phyloP scores from a whole-genome alignment of 2,329 filamentous ascomycete species.

The Diaporthe vaccinii region DNA sequence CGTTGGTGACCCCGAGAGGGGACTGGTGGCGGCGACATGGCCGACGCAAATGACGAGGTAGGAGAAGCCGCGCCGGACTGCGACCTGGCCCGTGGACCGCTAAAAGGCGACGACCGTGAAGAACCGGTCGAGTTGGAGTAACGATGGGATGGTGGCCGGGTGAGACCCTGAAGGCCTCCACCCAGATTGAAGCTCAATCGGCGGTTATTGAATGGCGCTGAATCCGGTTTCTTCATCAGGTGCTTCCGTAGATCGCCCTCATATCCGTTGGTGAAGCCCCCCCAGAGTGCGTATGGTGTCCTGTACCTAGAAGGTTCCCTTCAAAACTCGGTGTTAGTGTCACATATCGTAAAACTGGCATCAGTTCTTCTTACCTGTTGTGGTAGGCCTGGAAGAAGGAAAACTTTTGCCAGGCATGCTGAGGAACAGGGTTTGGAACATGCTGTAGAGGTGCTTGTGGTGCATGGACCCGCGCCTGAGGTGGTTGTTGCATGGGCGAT shows the following conservation, averaged over 20 bases:
- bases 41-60: conserved; percentile 38
- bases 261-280: conserved; percentile 73
- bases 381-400: conserved; percentile 72
- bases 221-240: conserved; percentile 57
- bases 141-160: conserved; percentile 38
- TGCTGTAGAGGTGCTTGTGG: conserved; percentile 13
- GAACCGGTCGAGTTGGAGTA: conserved; percentile 42
- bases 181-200: conserved; percentile 42
- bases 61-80: conserved; percentile 39
- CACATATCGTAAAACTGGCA: neutral
- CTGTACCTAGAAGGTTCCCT: conserved; percentile 70
- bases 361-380: conserved; percentile 61
- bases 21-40: conserved; percentile 42
- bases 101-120: conserved; percentile 38
- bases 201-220: conserved; percentile 48
- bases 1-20: conserved; percentile 39
- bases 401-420: conserved; percentile 64
- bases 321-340: conserved; percentile 36
- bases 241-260: conserved; percentile 65
- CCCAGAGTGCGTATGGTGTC: conserved; percentile 69
- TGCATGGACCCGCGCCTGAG: conserved; percentile 16
- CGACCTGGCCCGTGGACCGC: conserved; percentile 29
- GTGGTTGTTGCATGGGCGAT: conserved; percentile 30
- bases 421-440: conserved; percentile 10
- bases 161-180: conserved; percentile 41